Evolutionary conservation across 768 basidiomycete genomes (phyloP), one percentile per base, ranked within the genome.

Genomic region (Paxillus rubicundulus): DNA sequence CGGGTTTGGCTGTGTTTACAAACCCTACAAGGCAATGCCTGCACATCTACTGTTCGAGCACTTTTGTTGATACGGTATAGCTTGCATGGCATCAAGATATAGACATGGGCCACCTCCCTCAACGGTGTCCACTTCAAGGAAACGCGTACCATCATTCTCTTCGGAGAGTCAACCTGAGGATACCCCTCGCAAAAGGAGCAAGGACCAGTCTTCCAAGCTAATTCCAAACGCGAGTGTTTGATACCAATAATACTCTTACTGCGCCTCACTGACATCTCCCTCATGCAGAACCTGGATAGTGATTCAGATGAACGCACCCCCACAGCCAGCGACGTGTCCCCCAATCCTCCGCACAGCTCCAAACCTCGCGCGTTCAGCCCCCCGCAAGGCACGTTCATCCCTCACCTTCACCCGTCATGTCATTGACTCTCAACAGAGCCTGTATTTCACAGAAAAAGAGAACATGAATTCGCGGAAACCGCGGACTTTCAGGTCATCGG

Each of bases 401-500:
- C 5, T 7, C 12, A 24, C 42, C 10, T 14, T n/a, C 27, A 21
- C 36, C 10, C 16, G 12, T 20, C 34, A 21, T 38, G 5, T 13
- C 37, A 5, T 34, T 48, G 4, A 18, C 30, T 27, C 4, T 7
- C 17, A 60, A 24, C 47, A 43, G 12, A 32, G 45, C 39, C 30
- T 21, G 13, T 56, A 5, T 54, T 61, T 42, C 53, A 68, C 30
- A 45, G 48, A 5, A 36, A 57, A n/a, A 47, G 55, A 5, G 70
- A 72, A 38, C 61, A 69, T 27, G 70, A 60, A 56, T 64, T 75
- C 16, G 53, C 68, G 13, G 81, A 80, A 52, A 74, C 72, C 7
- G 66, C 68, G 12, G 63, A 74, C 42, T 55, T 81, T 13, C 60
- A 68, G n/a, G 61, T 83, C 24, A 67, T 69, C 24, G 77, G 77